Base-by-base conservation (phyloP, 1,139 yeast species). In the Candida freyschussii region DNA sequence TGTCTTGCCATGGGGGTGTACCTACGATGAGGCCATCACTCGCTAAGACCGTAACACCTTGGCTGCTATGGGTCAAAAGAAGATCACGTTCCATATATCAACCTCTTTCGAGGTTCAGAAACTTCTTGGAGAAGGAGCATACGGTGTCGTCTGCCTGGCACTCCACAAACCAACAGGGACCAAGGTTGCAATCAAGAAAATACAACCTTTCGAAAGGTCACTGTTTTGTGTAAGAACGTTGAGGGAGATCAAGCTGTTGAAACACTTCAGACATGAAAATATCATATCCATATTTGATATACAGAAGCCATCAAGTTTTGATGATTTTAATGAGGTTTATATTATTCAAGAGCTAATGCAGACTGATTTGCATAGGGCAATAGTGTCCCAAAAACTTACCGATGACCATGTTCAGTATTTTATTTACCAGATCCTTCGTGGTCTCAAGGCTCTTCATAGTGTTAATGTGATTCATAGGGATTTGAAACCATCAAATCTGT, bases 51-150 rank as follows among this genome's bases (percentile, higher is more conserved):
- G n/a, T n/a, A n/a, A n/a, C n/a, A n/a, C n/a, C n/a, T n/a, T n/a
- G n/a, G n/a, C n/a, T n/a, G n/a, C 19, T 22, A 31, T 35, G 40
- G 26, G 24, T 5, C 22, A 15, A 16, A 51, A 82, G 36, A 73
- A 75, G 41, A 74, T 83, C 33, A 72, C 89, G 13, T 89, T 89
- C 64, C 86, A 87, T 53, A 93, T 91, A 17, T 80, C 93, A 26
- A 85, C 84, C 39, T 86, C 84, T 52, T 89, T 89, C 57, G 86
- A 85, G 56, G 77, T 89, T 30, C 66, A 78, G 26, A 93, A 84
- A 48, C 76, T 89, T 40, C 68, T 91, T 21, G 98, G 98, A 16
- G 96, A 93, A 53, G 98, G 98, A 4, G 97, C 98, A 0, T 91
- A 91, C 56, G 98, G 98, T 13, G 79, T 89, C 7, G 98, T 91